A percentile compares a stretch with the other conserved stretches of the same genome.
These are phyloP conservation scores for Venturia effusa DNA, from an alignment of 2,329 filamentous ascomycete species.

Conservation along the genomic window DNA sequence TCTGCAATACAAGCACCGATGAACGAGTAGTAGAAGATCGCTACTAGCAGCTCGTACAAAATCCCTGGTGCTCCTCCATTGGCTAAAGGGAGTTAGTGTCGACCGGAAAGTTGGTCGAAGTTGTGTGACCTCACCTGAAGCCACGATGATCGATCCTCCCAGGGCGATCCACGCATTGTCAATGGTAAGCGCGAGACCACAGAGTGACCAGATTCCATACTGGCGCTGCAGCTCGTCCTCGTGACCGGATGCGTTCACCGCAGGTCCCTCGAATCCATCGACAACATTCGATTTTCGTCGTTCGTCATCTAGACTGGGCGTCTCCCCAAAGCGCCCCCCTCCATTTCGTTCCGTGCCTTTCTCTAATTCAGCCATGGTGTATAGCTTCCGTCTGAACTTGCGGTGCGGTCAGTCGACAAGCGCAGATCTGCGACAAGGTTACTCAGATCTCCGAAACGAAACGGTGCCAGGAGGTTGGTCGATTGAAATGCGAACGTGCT, in stretches of 20 bases:
- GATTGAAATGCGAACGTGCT: neutral
- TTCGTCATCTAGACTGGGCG: neutral
- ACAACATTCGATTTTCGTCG: neutral
- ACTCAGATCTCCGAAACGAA: neutral
- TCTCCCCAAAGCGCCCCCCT: neutral
- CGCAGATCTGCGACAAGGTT: neutral
- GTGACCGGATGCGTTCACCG: constrained; percentile 41
- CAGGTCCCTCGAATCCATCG: constrained; percentile 16
- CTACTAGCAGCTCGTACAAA: constrained; percentile 38
- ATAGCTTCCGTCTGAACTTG: neutral
- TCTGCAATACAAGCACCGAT: constrained; percentile 42
- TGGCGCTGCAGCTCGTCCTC: constrained; percentile 40
- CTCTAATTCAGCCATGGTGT: neutral
- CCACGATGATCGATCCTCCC: constrained; percentile 37
- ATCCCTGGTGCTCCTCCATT: constrained; percentile 26
- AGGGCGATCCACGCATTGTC: constrained; percentile 34
- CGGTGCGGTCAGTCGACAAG: neutral
- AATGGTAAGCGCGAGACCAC: constrained; percentile 31
- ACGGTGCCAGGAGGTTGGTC: neutral
- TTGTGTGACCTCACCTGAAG: constrained; percentile 6
- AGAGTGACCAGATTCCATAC: constrained; percentile 28
- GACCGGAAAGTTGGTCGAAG: constrained; percentile 27
- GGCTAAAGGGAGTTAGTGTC: constrained; percentile 38
- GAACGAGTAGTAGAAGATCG: constrained; percentile 41
- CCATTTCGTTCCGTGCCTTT: neutral